Percentiles rank a stretch among this genome's conserved stretches.
Evolutionary conservation across 352 stramenopile genomes (phyloP).

Genomic region (Globisporangium middletonii): DNA sequence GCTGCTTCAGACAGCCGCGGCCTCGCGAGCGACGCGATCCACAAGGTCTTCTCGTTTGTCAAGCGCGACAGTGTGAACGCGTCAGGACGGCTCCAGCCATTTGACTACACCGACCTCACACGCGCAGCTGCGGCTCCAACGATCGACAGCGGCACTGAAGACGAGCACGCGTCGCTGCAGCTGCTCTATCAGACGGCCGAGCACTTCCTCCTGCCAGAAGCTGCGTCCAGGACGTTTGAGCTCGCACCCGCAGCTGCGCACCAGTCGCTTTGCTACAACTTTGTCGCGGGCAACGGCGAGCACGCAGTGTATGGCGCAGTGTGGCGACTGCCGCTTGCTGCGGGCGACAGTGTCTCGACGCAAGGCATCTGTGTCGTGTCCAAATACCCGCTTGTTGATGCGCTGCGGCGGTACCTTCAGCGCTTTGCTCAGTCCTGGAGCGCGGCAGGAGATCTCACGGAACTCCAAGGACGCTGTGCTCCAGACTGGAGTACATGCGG

Average conservation of each 20-base stretch:
- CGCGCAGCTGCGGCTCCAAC: not conserved
- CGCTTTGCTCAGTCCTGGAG: slow-evolving; percentile 11
- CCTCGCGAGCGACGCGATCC: slow-evolving; percentile 10
- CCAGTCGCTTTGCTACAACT: slow-evolving; percentile 42
- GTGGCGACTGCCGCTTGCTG: slow-evolving; percentile 20
- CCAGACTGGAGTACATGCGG: too few relatives aligned
- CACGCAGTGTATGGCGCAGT: slow-evolving; percentile 35
- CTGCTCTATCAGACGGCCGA: slow-evolving; percentile 26
- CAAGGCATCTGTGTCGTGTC: slow-evolving; percentile 53
- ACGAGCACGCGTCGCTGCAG: not conserved
- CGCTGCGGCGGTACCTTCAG: slow-evolving; percentile 35
- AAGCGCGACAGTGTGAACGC: slow-evolving; percentile 4
- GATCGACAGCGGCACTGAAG: not conserved
- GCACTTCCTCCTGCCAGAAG: slow-evolving; percentile 40
- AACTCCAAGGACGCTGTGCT: too few relatives aligned
- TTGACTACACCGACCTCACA: slow-evolving; percentile 4
- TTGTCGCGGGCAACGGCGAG: slow-evolving; percentile 32
- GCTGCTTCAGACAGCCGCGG: slow-evolving; percentile 5
- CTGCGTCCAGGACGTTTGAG: slow-evolving; percentile 7
- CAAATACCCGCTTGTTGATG: slow-evolving; percentile 41
- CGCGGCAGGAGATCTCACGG: not conserved
- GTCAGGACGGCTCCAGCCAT: slow-evolving; percentile 1
- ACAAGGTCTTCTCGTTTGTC: slow-evolving; percentile 19
- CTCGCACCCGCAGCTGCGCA: slow-evolving; percentile 5
- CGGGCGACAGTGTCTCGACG: not conserved